Percentiles rank a stretch among this genome's conserved stretches.
Conservation (phyloP, 2,329 filamentous ascomycete genomes). For the Blastomyces percursus region DNA sequence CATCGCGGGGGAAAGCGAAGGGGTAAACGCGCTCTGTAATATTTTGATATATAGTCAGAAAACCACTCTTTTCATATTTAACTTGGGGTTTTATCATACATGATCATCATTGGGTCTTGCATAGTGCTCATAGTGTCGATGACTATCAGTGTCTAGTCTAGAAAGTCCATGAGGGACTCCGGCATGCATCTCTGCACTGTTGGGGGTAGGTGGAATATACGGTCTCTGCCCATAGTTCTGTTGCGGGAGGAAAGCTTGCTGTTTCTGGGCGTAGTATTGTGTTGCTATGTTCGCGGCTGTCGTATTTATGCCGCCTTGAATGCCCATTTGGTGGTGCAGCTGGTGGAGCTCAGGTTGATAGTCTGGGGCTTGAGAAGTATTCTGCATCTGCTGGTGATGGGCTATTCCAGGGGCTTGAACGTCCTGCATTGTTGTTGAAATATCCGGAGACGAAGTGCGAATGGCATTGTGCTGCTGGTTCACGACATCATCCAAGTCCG, state of each 20-base stretch:
- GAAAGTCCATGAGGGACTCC: constrained; percentile 32
- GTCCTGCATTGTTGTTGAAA: constrained; percentile 11
- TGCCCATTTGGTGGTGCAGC: constrained; percentile 11
- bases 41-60: not conserved
- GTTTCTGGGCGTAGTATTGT: constrained; percentile 19
- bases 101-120: constrained; percentile 35
- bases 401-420: constrained; percentile 11
- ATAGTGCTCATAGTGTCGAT: constrained; percentile 37
- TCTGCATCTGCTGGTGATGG: constrained; percentile 5
- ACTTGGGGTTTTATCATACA: constrained; percentile 20
- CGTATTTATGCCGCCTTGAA: constrained; percentile 9
- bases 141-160: constrained; percentile 28
- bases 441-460: constrained; percentile 21
- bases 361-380: constrained; percentile 6
- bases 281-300: constrained; percentile 7
- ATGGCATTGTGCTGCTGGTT: constrained; percentile 29
- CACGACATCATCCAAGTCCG: constrained; percentile 31
- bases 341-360: constrained; percentile 7
- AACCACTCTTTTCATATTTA: not conserved
- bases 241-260: constrained; percentile 14
- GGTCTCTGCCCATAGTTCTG: constrained; percentile 15
- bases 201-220: constrained; percentile 38
- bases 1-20: constrained; percentile 41
- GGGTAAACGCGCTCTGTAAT: constrained; percentile 38
- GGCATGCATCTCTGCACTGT: constrained; percentile 39